Evolutionary conservation across 202 grass and related monocot species (phyloP), one percentile per base, ranked within the genome.

Genomic region (Elaeis oleifera): DNA sequence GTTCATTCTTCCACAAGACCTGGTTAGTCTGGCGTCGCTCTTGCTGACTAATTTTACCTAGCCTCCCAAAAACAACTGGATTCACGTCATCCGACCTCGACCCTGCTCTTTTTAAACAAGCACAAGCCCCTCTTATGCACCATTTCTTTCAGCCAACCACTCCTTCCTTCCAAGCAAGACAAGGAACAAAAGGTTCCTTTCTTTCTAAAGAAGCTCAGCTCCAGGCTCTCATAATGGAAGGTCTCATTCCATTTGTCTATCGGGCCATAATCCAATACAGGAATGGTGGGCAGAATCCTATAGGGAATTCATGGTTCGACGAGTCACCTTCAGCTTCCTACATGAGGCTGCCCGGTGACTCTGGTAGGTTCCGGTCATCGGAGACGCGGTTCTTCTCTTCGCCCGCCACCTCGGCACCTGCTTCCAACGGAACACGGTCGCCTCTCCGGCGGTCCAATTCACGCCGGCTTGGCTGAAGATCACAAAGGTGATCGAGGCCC

Each of bases 181-280:
- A 56, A 16, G 24, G 5, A 61, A 24, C 18, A 16, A 5, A 6
- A 8, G 23, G 4, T 9, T 44, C 13, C 36, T 11, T 44, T 13
- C 9, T 44, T 44, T 44, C 8, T 3, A 44, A 24, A 28, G 15
- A 51, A 15, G 28, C 61, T 69, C 9, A 1, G 5, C 17, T 5
- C 44, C 49, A 16, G 26, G 57, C 71, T 64, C 23, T 14, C 51
- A 19, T 53, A 19, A 91, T 88, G 84, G 88, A 91, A 72, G 88
- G 84, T 27, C 50, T 84, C 49, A 75, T 92, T 61, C 88, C 88
- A 50, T 84, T 92, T 62, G 31, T 88, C 64, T 92, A 88, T 78
- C 66, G 67, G 56, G 74, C 78, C 50, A 48, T 91, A 72, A 26
- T 84, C 73, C 70, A 65, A 56, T 78, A 78, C 61, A 76, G 70